Evolutionary conservation across 192 early-diverging fungal genomes (phyloP).

Genomic region (Chytriomyces confervae): DNA sequence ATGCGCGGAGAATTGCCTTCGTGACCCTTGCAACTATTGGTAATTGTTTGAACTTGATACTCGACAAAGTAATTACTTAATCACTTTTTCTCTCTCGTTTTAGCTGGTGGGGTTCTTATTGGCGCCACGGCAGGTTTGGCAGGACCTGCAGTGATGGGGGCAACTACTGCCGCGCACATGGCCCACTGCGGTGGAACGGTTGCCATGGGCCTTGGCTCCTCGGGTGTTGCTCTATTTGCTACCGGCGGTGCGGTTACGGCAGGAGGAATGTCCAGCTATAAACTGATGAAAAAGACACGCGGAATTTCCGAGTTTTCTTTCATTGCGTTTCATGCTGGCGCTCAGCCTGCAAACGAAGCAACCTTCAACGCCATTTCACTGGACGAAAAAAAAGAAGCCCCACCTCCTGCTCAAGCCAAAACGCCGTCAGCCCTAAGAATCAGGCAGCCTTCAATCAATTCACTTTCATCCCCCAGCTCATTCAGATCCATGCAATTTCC

Average conservation of each 20-base stretch:
- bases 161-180: constrained; percentile 82
- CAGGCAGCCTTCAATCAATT: neutral
- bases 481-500: neutral
- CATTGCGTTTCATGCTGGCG: constrained; percentile 39
- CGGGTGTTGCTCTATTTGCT: constrained; percentile 88
- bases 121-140: constrained; percentile 90
- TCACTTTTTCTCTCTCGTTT: neutral
- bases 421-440: too few relatives aligned
- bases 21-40: constrained; percentile 85
- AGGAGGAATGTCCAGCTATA: constrained; percentile 65
- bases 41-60: neutral
- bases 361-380: neutral
- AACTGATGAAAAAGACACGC: constrained; percentile 84
- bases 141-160: constrained; percentile 87
- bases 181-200: constrained; percentile 66
- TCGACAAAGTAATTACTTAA: constrained; percentile 15
- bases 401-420: neutral
- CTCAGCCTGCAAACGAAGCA: neutral
- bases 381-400: neutral
- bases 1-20: constrained; percentile 75
- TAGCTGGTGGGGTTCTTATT: constrained; percentile 83
- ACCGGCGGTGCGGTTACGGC: constrained; percentile 90
- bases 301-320: constrained; percentile 89
- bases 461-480: too few relatives aligned
- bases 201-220: constrained; percentile 77